Conservation (phyloP, 2,329 filamentous ascomycete genomes). For the Colletotrichum melonis region DNA sequence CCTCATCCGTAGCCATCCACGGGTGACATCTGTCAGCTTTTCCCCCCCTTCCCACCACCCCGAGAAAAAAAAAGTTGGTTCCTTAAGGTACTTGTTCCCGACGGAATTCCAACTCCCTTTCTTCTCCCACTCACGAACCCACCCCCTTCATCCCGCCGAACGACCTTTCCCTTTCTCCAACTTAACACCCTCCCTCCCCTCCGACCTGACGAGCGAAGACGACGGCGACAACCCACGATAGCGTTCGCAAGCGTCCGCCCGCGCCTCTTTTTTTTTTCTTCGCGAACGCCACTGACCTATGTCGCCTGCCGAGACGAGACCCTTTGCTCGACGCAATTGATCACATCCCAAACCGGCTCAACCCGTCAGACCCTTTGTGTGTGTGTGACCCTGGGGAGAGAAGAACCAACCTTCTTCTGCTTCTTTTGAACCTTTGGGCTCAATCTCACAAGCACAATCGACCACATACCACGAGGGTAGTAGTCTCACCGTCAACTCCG, state of each 20-base stretch:
- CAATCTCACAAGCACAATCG: neutral
- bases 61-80: slow-evolving; percentile 23
- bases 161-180: slow-evolving; percentile 9
- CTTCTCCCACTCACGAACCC: slow-evolving; percentile 6
- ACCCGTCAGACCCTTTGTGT: slow-evolving; percentile 5
- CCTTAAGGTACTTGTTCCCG: slow-evolving; percentile 2
- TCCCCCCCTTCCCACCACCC: slow-evolving; percentile 12
- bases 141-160: slow-evolving; percentile 2
- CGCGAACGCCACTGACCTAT: slow-evolving; percentile 26
- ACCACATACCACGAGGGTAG: neutral
- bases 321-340: slow-evolving; percentile 15
- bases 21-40: slow-evolving; percentile 35
- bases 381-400: neutral
- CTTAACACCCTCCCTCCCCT: neutral
- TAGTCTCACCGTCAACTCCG: neutral
- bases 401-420: neutral
- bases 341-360: slow-evolving; percentile 10
- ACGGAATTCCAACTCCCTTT: slow-evolving; percentile 10
- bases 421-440: slow-evolving; percentile 4
- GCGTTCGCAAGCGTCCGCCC: slow-evolving; percentile 8
- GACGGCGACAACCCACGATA: slow-evolving; percentile 12
- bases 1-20: slow-evolving; percentile 1
- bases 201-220: neutral
- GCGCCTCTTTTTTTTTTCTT: neutral
- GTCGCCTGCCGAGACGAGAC: slow-evolving; percentile 30